Evolutionary conservation across 164 flowering plant genomes (phyloP).

Genomic region (Annona squamosa): DNA sequence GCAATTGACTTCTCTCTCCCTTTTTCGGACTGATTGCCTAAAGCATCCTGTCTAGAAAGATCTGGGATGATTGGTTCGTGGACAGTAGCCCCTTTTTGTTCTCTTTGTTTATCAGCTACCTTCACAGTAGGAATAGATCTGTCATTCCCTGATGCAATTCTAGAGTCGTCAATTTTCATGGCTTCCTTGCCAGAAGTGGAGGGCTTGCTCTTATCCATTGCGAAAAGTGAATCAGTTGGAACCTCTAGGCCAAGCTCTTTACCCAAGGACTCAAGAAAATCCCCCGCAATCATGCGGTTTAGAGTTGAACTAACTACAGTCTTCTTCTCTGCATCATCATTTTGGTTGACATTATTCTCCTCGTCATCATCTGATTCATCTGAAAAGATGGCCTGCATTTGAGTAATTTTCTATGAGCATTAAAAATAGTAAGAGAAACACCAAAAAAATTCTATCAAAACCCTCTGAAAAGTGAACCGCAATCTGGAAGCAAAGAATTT

Average conservation of each 20-base stretch:
- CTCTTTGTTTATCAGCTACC: background rate
- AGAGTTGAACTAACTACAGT: slow-evolving; percentile 57
- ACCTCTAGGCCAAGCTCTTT: slow-evolving; percentile 91
- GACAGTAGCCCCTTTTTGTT: slow-evolving; percentile 3
- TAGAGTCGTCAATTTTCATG: slow-evolving; percentile 5
- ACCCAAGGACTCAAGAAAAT: slow-evolving; percentile 89
- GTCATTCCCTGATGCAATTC: slow-evolving; percentile 12
- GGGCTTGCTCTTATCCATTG: slow-evolving; percentile 22
- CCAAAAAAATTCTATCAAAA: too few species aligned
- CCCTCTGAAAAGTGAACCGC: too few species aligned
- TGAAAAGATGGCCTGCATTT: slow-evolving; percentile 86
- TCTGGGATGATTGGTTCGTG: slow-evolving; percentile 3
- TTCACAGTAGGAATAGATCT: slow-evolving; percentile 7
- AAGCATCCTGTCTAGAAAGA: slow-evolving; percentile 5
- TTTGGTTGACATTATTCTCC: slow-evolving; percentile 25
- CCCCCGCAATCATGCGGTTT: slow-evolving; percentile 89
- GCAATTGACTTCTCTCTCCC: slow-evolving; percentile 1
- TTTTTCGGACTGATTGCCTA: background rate
- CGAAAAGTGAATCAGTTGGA: slow-evolving; percentile 52
- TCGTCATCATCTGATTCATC: slow-evolving; percentile 92
- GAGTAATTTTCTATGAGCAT: background rate
- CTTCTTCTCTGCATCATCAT: slow-evolving; percentile 46
- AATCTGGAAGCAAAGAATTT: too few species aligned
- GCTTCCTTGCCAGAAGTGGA: slow-evolving; percentile 26
- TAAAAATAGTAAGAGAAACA: background rate